Base-by-base conservation (phyloP, 768 basidiomycete genomes). In the Kwoniella sp. region DNA sequence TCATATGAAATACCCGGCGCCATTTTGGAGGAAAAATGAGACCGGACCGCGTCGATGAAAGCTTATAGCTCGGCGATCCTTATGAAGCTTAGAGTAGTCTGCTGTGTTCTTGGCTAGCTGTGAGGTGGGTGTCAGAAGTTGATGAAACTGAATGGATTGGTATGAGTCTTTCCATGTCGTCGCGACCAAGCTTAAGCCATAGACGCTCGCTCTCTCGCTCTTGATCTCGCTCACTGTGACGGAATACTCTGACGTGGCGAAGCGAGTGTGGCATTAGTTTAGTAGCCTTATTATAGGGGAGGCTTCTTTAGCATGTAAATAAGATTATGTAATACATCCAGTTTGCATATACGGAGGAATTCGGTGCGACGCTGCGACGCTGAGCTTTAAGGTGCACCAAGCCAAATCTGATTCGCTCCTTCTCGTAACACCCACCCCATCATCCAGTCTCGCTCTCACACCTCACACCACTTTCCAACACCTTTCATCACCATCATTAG, bases 1-100 rank as follows among this genome's bases (percentile, higher is more conserved):
- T 82, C 82, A 64, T 82, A 82, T 22, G 74, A 72, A 55, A 80
- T 78, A 19, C 77, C 78, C 9, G 79, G 73, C 15, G 69, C 67
- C 70, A 67, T 70, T 24, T 54, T 55, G 65, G 27, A n/a, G n/a
- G n/a, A 22, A 6, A 33, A 33, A 33, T 33, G 33, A 33, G 33
- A 33, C 33, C 33, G 7, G 13, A 33, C 33, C 33, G 33, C 13
- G 33, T 33, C n/a, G n/a, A n/a, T n/a, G n/a, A n/a, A n/a, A n/a
- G n/a, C n/a, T n/a, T n/a, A n/a, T n/a, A n/a, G n/a, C n/a, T n/a
- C n/a, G n/a, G n/a, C n/a, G n/a, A n/a, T n/a, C n/a, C n/a, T n/a
- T n/a, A n/a, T n/a, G n/a, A n/a, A n/a, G n/a, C n/a, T n/a, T n/a
- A n/a, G n/a, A n/a, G n/a, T n/a, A n/a, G n/a, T n/a, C n/a, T n/a